Evolutionary conservation across 2,329 filamentous ascomycete species (phyloP).

Genomic region (Camillea tinctor): DNA sequence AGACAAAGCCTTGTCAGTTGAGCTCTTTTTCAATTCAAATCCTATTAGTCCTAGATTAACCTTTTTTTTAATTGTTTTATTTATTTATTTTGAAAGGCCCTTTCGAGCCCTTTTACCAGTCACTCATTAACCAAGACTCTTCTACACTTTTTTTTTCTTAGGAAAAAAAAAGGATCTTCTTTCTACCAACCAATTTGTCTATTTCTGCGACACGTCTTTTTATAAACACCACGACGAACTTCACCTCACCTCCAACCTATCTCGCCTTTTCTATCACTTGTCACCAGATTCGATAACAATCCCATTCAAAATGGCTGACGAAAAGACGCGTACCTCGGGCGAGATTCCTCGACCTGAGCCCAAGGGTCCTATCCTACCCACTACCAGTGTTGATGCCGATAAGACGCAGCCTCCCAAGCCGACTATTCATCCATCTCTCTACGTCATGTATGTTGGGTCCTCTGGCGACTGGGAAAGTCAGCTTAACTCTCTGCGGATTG

Average conservation of each 20-base stretch:
- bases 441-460: conserved; percentile 62
- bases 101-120: conserved; percentile 2
- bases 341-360: conserved; percentile 64
- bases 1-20: background rate
- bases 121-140: conserved; percentile 6
- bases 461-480: background rate
- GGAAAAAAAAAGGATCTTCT: no score
- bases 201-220: conserved; percentile 1
- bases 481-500: conserved; percentile 1
- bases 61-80: conserved; percentile 2
- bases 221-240: conserved; percentile 4
- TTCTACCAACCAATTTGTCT: background rate
- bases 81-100: background rate
- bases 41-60: conserved; percentile 9
- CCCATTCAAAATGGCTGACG: conserved; percentile 56
- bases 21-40: background rate
- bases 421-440: conserved; percentile 76
- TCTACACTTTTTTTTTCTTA: background rate
- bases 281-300: conserved; percentile 10
- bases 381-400: conserved; percentile 72
- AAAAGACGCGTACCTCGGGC: conserved; percentile 82
- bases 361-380: conserved; percentile 67
- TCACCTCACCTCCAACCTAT: no score
- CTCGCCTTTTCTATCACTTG: conserved; percentile 8
- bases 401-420: conserved; percentile 66